A percentile compares a stretch with the other conserved stretches of the same genome.
phyloP scores from a whole-genome alignment of 495 filamentous ascomycete genomes.

The Xylaria bambusicola region DNA sequence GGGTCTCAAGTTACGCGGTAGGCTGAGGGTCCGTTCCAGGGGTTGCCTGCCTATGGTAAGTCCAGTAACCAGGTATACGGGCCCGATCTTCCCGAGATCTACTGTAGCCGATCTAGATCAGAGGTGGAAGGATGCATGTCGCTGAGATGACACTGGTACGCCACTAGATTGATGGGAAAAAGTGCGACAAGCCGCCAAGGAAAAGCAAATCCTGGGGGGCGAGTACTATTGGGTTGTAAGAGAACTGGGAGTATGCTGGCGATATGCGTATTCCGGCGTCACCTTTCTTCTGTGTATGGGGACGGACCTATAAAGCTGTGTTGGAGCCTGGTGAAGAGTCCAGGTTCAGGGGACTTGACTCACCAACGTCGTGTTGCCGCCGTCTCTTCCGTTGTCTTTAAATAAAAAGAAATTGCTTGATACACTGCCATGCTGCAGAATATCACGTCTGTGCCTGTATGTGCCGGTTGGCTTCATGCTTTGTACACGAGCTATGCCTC shows the following conservation, averaged over 20 bases:
- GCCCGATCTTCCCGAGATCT: slow-evolving; percentile 18
- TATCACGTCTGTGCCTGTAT: slow-evolving; percentile 1
- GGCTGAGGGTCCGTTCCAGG: slow-evolving; percentile 9
- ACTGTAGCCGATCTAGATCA: slow-evolving; percentile 11
- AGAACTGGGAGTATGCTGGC: background rate
- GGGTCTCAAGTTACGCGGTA: slow-evolving; percentile 19
- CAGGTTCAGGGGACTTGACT: slow-evolving; percentile 5
- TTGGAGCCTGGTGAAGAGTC: background rate
- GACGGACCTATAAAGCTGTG: background rate
- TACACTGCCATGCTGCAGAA: slow-evolving; percentile 6
- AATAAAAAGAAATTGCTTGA: slow-evolving; percentile 16
- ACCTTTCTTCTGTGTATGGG: background rate
- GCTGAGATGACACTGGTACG: slow-evolving; percentile 3
- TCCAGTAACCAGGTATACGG: slow-evolving; percentile 16
- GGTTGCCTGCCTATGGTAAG: background rate
- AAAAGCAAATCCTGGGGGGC: slow-evolving; percentile 9
- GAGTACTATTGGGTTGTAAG: slow-evolving; percentile 4
- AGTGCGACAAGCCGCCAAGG: slow-evolving; percentile 5
- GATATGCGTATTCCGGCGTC: background rate
- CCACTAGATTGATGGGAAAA: slow-evolving; percentile 2
- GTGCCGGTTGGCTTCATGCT: slow-evolving; percentile 7
- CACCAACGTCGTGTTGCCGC: slow-evolving; percentile 1
- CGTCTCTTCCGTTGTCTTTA: background rate
- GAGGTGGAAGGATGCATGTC: slow-evolving; percentile 6
- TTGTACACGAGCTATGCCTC: slow-evolving; percentile 4